A percentile compares a stretch with the other conserved stretches of the same genome.
Evolutionary conservation across 2,329 filamentous ascomycete species (phyloP).

Genomic region (Cercospora zeae-maydis): DNA sequence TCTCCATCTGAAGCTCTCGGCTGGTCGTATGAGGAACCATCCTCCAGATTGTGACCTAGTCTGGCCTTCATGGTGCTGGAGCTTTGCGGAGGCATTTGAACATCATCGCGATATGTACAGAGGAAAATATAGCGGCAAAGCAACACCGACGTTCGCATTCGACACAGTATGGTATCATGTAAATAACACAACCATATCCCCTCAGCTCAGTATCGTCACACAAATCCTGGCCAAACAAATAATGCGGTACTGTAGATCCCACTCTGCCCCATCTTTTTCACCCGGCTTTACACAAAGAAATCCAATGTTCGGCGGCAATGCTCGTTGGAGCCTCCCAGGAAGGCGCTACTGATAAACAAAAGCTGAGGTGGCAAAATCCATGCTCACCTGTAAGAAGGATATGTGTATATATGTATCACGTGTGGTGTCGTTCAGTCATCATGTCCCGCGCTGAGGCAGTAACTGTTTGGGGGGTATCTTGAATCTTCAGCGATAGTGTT

Average conservation of each 20-base stretch:
- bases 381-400: neutral
- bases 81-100: no score
- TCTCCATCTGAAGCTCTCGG: no score
- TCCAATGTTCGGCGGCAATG: neutral
- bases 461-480: slow-evolving; percentile 3
- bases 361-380: neutral
- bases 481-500: neutral
- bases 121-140: neutral
- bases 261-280: neutral
- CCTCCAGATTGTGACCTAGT: no score
- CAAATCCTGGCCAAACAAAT: neutral
- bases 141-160: neutral
- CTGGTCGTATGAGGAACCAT: no score
- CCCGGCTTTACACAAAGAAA: neutral
- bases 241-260: neutral
- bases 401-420: neutral
- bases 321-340: neutral
- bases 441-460: neutral
- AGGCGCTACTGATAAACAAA: neutral
- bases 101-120: neutral
- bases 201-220: neutral
- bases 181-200: neutral
- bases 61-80: no score
- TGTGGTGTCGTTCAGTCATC: slow-evolving; percentile 4
- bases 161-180: neutral